Evolutionary conservation across 1,284 basidiomycete genomes (phyloP), one percentile per base, ranked within the genome.

Genomic region (Microstroma glucosiphilum): DNA sequence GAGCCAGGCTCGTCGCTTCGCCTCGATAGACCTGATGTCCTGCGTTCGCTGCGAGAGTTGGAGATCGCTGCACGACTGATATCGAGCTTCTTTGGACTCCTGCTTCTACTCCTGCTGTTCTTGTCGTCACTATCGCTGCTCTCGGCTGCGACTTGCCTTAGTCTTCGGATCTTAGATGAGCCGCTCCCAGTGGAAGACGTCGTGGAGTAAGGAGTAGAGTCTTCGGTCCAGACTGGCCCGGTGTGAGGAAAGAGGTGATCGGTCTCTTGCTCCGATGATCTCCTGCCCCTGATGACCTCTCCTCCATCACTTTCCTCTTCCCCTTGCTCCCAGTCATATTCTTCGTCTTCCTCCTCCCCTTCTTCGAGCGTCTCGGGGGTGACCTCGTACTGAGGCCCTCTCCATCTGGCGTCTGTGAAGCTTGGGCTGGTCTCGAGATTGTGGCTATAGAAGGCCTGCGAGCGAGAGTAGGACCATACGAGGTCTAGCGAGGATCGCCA

Each of bases 391-490:
- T 76, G 74, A 21, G 75, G 72, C 0, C 71, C 72, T 17, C 70
- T 65, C 76, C 76, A 78, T 30, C 65, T 71, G 3, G 69, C 60
- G 19, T 77, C 76, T 13, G 71, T 68, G 57, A 78, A 78, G 57
- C 69, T 72, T 6, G 76, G 76, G 9, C 73, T 76, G 11, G 75
- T 78, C 25, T 71, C 71, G 48, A 78, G 70, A 62, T 78, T 78
- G 66, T 78, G 73, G 40, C 75, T 75, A 59, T 76, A 78, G 61
- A 76, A 78, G 1, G 76, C 76, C 59, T 78, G 76, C 1, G 76
- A 78, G 56, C 76, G 73, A 11, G 76, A 77, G 30, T 78, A 78
- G 25, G 75, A 77, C 72, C 73, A 78, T 13, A 78, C 74, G 25
- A 78, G 69, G 59, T 78, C 76, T 37, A 48, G 43, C 3, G 43